Evolutionary conservation across 495 filamentous ascomycete genomes (phyloP).

Genomic region (Penicillium lividum): DNA sequence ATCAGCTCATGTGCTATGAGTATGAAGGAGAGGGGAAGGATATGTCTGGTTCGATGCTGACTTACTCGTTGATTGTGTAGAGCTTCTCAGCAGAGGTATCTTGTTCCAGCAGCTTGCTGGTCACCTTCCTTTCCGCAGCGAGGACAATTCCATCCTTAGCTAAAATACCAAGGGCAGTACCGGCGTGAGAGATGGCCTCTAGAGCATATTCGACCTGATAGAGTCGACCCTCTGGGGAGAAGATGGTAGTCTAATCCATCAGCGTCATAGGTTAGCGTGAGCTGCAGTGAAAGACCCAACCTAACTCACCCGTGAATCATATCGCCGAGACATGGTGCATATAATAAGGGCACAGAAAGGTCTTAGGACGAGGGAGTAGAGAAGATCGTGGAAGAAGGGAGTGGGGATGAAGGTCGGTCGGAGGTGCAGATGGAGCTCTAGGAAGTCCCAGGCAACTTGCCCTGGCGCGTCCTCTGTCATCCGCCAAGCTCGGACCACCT

Average conservation of each 20-base stretch:
- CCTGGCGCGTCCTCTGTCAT: constrained; percentile 48
- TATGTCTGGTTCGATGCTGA: neutral
- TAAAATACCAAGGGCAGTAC: constrained; percentile 93
- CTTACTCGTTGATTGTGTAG: constrained; percentile 97
- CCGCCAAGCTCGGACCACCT: constrained; percentile 52
- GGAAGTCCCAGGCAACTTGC: constrained; percentile 49
- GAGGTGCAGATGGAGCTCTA: constrained; percentile 22
- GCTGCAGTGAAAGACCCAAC: constrained; percentile 30
- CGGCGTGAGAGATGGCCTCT: constrained; percentile 97
- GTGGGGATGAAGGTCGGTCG: constrained; percentile 24
- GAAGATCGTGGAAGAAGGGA: constrained; percentile 10
- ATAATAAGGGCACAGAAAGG: constrained; percentile 13
- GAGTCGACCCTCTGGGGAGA: constrained; percentile 96
- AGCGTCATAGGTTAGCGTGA: constrained; percentile 52
- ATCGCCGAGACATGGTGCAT: constrained; percentile 87
- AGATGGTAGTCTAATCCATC: constrained; percentile 85
- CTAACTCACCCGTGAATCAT: constrained; percentile 86
- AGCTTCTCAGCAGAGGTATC: constrained; percentile 99
- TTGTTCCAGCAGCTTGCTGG: constrained; percentile 98
- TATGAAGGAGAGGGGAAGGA: neutral
- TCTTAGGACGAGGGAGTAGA: constrained; percentile 5
- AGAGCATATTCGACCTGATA: constrained; percentile 99
- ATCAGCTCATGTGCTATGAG: neutral
- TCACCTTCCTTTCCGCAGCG: constrained; percentile 98
- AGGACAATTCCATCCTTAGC: constrained; percentile 98